Conservation (phyloP, 768 basidiomycete species). For the Auricularia sp. region DNA sequence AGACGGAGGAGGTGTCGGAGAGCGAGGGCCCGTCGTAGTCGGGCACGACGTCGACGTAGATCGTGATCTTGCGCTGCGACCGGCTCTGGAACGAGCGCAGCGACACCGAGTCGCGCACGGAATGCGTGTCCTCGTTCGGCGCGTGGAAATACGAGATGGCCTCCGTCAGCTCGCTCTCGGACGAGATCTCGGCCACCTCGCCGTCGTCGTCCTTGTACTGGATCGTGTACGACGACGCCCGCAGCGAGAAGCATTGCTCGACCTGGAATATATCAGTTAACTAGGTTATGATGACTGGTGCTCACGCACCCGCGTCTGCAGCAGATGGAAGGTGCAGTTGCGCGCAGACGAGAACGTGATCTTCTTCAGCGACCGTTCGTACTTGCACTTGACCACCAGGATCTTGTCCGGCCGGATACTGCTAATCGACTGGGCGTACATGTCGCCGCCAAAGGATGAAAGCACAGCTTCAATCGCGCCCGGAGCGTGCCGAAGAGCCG, state of each 20-base stretch:
- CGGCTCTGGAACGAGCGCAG: constrained; percentile 1
- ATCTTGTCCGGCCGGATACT: constrained; percentile 57
- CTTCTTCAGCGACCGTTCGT: constrained; percentile 61
- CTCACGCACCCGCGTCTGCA: constrained; percentile 56
- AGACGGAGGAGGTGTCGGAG: constrained; percentile 77
- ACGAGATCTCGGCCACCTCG: constrained; percentile 57
- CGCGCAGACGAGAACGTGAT: constrained; percentile 73
- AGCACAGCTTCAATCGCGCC: background rate
- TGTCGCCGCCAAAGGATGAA: background rate
- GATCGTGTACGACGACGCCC: constrained; percentile 57
- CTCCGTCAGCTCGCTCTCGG: constrained; percentile 69
- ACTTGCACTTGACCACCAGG: constrained; percentile 74
- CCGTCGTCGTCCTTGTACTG: constrained; percentile 85
- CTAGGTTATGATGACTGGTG: too few relatives aligned
- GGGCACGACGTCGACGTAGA: constrained; percentile 65
- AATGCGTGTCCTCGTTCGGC: constrained; percentile 52
- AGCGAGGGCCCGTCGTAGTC: constrained; percentile 89
- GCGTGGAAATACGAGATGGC: constrained; percentile 81
- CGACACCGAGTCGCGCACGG: constrained; percentile 25
- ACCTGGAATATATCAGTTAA: constrained; percentile 37
- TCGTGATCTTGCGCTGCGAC: constrained; percentile 53
- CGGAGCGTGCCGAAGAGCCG: too few relatives aligned
- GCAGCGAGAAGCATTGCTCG: constrained; percentile 74
- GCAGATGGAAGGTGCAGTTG: constrained; percentile 65
- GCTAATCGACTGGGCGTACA: constrained; percentile 8